Evolutionary conservation across 140 eudicot species (phyloP), one percentile per base, ranked within the genome.

Genomic region (Senecio squalidus): DNA sequence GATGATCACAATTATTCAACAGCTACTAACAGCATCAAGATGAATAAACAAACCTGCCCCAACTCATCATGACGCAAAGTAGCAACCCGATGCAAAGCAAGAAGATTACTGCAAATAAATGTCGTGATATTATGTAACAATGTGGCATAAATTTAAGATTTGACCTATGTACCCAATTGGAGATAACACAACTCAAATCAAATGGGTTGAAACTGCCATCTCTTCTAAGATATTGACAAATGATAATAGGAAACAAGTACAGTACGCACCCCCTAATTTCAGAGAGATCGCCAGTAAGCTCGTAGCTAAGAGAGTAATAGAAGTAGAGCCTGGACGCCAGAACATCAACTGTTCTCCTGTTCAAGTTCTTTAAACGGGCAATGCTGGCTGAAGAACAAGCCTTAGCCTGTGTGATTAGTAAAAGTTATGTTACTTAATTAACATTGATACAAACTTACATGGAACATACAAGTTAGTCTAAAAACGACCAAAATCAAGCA

Each of bases 321-420:
- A 78, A 87, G 77, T 84, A 87, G 62, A 92, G 91, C 70, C 94
- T 84, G 60, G 96, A 78, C 23, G 98, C 96, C 53, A 92, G 75
- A 69, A 84, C 92, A 74, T 92, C 98, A 63, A 88, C 82, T 60
- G 94, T 82, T 52, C 98, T 71, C 72, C 95, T 87, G 68, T 87
- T 92, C 75, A 92, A 63, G 75, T 78, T 84, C 79, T 92, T 92
- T 61, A 92, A 56, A 34, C 96, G 96, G 43, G 85, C 87, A 82
- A 92, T 92, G 72, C 98, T 80, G 51, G 96, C 95, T 23, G 92
- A 81, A 23, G 98, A 78, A 76, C 98, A 92, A 71, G 89, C 86
- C 75, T 92, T 87, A 33, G 98, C 98, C 98, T 92, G 72, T 50
- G 20, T 43, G 43, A 65, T 55, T 59, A 55, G 18, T 58, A 50